Base-by-base conservation (phyloP, 2,329 filamentous ascomycete species). In the Cadophora luteo-olivacea region DNA sequence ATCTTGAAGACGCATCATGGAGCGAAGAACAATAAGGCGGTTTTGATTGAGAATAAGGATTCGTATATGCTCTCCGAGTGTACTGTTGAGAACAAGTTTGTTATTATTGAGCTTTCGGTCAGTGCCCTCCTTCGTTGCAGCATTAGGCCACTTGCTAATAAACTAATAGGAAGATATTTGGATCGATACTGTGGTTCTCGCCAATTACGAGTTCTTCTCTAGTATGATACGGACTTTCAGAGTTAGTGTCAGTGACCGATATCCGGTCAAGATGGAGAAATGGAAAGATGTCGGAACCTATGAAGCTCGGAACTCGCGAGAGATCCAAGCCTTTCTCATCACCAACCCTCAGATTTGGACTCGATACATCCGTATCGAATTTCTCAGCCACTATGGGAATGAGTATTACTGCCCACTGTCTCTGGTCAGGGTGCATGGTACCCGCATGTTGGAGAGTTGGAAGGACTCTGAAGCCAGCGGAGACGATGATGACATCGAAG, bases 161-260 rank as follows among this genome's bases (percentile, higher is more conserved):
- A 8, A 1, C 24, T 22, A 24, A 16, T 68, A 78, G 76, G 77
- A 78, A 76, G 88, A 90, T 67, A 88, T 91, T 67, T 85, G 97
- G 55, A 92, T 99, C 68, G 96, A 99, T 78, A 99, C 96, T 0
- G 85, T 99, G 51, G 96, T 98, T n/a, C 85, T 99, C 65, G 96
- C 95, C 70, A 99, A 99, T 79, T 99, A 97, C 75, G 96, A 99
- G 79, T 99, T 99, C 83, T 99, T 99, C 83, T 97, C 94, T 66
- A 97, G 94, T 78, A 97, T 97, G 86, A 92, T 98, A 75, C 91
- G 94, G 64, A 92, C 90, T 60, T 97, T 99, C 79, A 87, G 92
- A 63, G 89, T 98, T 73, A 97, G 93, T 78, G 95, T 97, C 60
- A 97, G 94, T 68, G 96, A 98, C 81, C 89, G 93, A 67, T 98